Evolutionary conservation across 148 eudicot genomes (phyloP).

Genomic region (Heliosperma pusillum): DNA sequence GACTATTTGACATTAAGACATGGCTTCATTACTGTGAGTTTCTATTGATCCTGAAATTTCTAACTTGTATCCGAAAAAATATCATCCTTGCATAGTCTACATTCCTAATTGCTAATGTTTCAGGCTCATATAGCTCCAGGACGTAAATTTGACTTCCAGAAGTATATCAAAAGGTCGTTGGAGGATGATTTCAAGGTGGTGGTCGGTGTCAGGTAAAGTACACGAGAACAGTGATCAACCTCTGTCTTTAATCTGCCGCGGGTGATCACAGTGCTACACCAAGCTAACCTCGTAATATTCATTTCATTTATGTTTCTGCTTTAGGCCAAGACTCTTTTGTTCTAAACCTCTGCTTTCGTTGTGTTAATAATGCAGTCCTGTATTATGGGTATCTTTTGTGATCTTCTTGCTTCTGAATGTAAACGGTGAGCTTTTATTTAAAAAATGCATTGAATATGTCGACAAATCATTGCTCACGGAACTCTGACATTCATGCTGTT

Average conservation of each 20-base stretch:
- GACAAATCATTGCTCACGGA: not conserved
- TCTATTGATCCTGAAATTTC: not conserved
- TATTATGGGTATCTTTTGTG: slow-evolving; percentile 80
- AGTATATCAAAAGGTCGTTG: slow-evolving; percentile 82
- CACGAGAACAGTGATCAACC: not conserved
- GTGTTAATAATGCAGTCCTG: slow-evolving; percentile 47
- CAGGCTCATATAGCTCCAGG: slow-evolving; percentile 90
- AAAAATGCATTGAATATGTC: not conserved
- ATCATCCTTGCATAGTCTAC: not conserved
- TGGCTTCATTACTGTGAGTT: slow-evolving; percentile 82
- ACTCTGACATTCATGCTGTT: slow-evolving; percentile 1
- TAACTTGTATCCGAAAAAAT: not conserved
- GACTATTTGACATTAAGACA: slow-evolving; percentile 88
- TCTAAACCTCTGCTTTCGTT: not conserved
- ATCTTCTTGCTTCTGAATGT: slow-evolving; percentile 79
- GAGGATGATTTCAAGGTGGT: slow-evolving; percentile 90
- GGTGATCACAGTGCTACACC: too few species aligned
- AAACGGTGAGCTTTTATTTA: slow-evolving; percentile 42
- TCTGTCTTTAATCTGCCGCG: not conserved
- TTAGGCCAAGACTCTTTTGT: not conserved
- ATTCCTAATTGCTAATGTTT: slow-evolving; percentile 5
- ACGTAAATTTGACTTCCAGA: slow-evolving; percentile 76
- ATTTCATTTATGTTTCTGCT: not conserved
- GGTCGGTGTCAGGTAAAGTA: slow-evolving; percentile 75
- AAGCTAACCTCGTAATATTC: too few species aligned